Percentiles rank a stretch among this genome's conserved stretches.
Conservation (phyloP, 2,329 filamentous ascomycete species). For the Sclerotinia trifoliorum region DNA sequence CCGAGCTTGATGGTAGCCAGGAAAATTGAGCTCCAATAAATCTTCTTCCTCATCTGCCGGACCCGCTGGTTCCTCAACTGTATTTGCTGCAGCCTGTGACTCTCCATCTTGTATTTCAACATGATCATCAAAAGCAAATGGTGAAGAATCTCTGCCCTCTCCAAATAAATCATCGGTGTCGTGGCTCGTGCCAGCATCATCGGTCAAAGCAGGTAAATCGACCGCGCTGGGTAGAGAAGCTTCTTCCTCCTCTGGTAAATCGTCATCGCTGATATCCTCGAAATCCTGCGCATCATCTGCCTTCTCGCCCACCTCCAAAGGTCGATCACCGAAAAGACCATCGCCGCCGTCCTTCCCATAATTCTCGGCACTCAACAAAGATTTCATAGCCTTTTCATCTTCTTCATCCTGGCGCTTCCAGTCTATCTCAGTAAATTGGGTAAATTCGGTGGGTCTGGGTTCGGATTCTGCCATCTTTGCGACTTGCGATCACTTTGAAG, state of each 20-base stretch:
- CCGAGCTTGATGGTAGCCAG: constrained; percentile 37
- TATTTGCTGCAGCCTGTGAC: constrained; percentile 22
- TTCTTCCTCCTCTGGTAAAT: constrained; percentile 78
- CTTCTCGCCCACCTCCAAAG: constrained; percentile 70
- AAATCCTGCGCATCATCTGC: constrained; percentile 90
- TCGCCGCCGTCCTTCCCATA: constrained; percentile 42
- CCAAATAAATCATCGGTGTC: constrained; percentile 67
- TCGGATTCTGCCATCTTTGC: constrained; percentile 29
- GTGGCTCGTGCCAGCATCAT: constrained; percentile 60
- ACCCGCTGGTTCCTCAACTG: constrained; percentile 29
- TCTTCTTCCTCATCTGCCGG: constrained; percentile 30
- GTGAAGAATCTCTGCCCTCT: constrained; percentile 46
- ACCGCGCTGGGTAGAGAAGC: constrained; percentile 29
- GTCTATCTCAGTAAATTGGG: constrained; percentile 40
- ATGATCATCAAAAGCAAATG: constrained; percentile 32
- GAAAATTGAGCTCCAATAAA: constrained; percentile 48
- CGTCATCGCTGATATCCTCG: constrained; percentile 88
- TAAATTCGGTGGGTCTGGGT: constrained; percentile 9
- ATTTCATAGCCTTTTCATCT: constrained; percentile 50
- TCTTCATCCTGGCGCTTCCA: constrained; percentile 48
- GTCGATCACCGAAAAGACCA: constrained; percentile 46
- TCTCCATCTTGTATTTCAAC: constrained; percentile 29
- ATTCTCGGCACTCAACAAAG: constrained; percentile 43
- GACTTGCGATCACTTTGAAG: constrained; percentile 15
- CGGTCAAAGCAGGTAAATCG: constrained; percentile 43